phyloP scores from a whole-genome alignment of 2,329 filamentous ascomycete genomes.

The Magnaporthales sp. region DNA sequence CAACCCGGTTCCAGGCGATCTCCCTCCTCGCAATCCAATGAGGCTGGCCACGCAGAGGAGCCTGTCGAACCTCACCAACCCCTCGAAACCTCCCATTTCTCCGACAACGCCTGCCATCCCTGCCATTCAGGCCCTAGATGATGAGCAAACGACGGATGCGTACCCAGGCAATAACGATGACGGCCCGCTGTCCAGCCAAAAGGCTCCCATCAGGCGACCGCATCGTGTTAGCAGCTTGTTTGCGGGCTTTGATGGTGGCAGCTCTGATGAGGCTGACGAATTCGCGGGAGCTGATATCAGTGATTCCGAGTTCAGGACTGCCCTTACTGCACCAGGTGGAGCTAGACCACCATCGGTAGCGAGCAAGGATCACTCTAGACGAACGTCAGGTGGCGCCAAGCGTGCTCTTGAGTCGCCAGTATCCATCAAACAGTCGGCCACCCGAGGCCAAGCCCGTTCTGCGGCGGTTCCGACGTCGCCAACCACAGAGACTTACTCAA shows the following conservation, averaged over 20 bases:
- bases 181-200: slow-evolving; percentile 56
- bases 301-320: slow-evolving; percentile 60
- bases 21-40: slow-evolving; percentile 52
- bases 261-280: slow-evolving; percentile 57
- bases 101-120: slow-evolving; percentile 14
- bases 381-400: not conserved
- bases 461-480: slow-evolving; percentile 6
- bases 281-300: slow-evolving; percentile 51
- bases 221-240: slow-evolving; percentile 79
- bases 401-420: not conserved
- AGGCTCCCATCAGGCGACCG: slow-evolving; percentile 55
- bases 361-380: not conserved
- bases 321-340: slow-evolving; percentile 47
- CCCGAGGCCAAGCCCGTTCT: not conserved
- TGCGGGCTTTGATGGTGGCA: slow-evolving; percentile 69
- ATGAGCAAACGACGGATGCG: slow-evolving; percentile 46
- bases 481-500: slow-evolving; percentile 34
- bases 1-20: slow-evolving; percentile 40
- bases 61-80: slow-evolving; percentile 36
- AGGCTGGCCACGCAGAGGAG: slow-evolving; percentile 40
- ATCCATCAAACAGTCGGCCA: not conserved
- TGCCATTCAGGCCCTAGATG: not conserved
- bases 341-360: not conserved
- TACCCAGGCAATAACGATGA: slow-evolving; percentile 79
- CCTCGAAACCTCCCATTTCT: slow-evolving; percentile 39